Conservation (phyloP, 345 rosid genomes). For the Alliaria petiolata region DNA sequence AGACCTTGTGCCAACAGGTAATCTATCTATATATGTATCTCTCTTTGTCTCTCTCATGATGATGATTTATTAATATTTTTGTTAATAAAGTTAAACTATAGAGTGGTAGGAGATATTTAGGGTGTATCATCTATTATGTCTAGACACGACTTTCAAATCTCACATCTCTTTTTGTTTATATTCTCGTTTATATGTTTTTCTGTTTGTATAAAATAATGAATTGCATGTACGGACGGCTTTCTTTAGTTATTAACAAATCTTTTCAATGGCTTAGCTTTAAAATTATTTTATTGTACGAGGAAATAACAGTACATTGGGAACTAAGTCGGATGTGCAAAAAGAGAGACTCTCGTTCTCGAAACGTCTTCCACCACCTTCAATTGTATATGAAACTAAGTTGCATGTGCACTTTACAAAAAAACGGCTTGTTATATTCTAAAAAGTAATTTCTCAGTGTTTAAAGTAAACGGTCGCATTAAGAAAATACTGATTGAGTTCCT, state of each 20-base stretch:
- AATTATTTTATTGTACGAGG: neutral
- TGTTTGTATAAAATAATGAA: conserved; percentile 34
- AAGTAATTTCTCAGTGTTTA: too few species aligned
- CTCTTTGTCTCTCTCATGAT: conserved; percentile 2
- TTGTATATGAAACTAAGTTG: too few species aligned
- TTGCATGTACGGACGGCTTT: conserved; percentile 15
- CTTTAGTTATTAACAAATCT: conserved; percentile 17
- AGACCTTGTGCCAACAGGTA: conserved; percentile 29
- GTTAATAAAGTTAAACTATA: conserved; percentile 36
- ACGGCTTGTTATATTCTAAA: too few species aligned
- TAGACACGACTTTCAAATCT: conserved; percentile 19
- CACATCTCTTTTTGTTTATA: conserved; percentile 21
- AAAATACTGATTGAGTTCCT: neutral
- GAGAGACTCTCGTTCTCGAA: neutral
- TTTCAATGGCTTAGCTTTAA: neutral
- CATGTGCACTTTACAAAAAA: too few species aligned
- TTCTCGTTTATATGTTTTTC: neutral
- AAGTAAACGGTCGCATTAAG: neutral
- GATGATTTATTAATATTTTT: conserved; percentile 32
- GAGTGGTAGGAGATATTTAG: conserved; percentile 33
- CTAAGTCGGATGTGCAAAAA: neutral
- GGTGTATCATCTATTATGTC: conserved; percentile 28
- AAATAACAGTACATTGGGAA: too few species aligned
- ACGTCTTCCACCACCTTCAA: neutral
- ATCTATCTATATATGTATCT: conserved; percentile 11